Conservation (phyloP, 2,329 filamentous ascomycete genomes). For the Xylaria sp. region DNA sequence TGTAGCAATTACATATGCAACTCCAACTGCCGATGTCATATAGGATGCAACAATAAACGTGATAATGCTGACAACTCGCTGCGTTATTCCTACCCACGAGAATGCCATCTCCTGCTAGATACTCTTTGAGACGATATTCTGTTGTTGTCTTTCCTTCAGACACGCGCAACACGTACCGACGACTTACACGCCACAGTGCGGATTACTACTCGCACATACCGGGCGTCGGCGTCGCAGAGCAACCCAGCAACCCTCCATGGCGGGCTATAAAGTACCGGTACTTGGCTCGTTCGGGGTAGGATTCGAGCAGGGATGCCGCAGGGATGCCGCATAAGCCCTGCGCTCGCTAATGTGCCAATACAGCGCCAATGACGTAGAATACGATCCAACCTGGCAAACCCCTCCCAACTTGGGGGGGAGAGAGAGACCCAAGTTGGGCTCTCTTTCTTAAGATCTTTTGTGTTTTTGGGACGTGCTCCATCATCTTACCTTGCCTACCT, state of each 20-base stretch:
- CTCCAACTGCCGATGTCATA: neutral
- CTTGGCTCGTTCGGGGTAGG: slow-evolving; percentile 14
- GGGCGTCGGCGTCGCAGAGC: neutral
- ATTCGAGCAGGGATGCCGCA: slow-evolving; percentile 18
- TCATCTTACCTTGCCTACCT: neutral
- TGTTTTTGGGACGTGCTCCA: neutral
- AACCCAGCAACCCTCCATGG: neutral
- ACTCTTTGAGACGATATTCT: neutral
- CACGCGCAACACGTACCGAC: neutral
- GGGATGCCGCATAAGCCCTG: slow-evolving; percentile 18
- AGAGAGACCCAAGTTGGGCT: slow-evolving; percentile 1
- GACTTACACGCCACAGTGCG: neutral
- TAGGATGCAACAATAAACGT: neutral
- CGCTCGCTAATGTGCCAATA: slow-evolving; percentile 23
- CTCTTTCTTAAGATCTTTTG: slow-evolving; percentile 2
- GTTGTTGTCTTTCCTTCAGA: neutral
- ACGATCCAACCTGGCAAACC: slow-evolving; percentile 15
- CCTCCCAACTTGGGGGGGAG: slow-evolving; percentile 1
- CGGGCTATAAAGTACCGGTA: slow-evolving; percentile 22
- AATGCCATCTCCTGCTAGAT: no score
- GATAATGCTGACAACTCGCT: neutral
- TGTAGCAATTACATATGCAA: neutral
- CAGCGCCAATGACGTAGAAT: slow-evolving; percentile 24
- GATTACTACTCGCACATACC: neutral
- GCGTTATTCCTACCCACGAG: no score